Evolutionary conservation across 1,284 basidiomycete species (phyloP).

Genomic region (Malassezia restricta): DNA sequence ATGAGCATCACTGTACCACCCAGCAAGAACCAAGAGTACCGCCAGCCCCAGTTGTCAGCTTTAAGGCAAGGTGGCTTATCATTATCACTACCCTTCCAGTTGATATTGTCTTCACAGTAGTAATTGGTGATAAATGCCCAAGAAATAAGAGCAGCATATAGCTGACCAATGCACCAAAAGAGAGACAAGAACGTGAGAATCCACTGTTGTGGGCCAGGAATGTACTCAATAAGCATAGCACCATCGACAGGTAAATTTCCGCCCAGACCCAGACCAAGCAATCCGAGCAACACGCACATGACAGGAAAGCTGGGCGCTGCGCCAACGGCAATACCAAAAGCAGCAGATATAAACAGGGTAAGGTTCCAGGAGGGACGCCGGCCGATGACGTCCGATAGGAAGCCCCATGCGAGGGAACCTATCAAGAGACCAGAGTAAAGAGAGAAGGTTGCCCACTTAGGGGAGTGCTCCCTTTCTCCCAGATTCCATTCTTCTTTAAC

Average conservation of each 20-base stretch:
- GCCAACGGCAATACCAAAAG: constrained; percentile 56
- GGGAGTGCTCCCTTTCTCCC: background rate
- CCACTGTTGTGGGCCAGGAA: constrained; percentile 49
- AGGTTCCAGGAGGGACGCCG: constrained; percentile 55
- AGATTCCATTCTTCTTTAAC: constrained; percentile 30
- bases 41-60: constrained; percentile 55
- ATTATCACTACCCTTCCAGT: constrained; percentile 20
- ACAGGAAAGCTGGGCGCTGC: constrained; percentile 52
- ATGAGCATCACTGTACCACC: constrained; percentile 31
- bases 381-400: constrained; percentile 47
- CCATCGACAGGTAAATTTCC: constrained; percentile 49
- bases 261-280: constrained; percentile 54
- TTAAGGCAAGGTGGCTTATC: constrained; percentile 46
- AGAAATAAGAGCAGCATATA: constrained; percentile 44
- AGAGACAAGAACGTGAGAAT: constrained; percentile 57
- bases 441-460: constrained; percentile 48
- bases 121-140: constrained; percentile 51
- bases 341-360: constrained; percentile 53
- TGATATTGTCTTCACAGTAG: constrained; percentile 20
- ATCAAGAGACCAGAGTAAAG: constrained; percentile 55
- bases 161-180: constrained; percentile 58
- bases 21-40: constrained; percentile 53
- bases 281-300: constrained; percentile 52
- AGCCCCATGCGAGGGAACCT: constrained; percentile 54
- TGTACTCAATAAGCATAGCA: constrained; percentile 37